Percentiles rank a stretch among this genome's conserved stretches.
Conservation (phyloP, 1,284 basidiomycete species). For the Flammula alnicola region DNA sequence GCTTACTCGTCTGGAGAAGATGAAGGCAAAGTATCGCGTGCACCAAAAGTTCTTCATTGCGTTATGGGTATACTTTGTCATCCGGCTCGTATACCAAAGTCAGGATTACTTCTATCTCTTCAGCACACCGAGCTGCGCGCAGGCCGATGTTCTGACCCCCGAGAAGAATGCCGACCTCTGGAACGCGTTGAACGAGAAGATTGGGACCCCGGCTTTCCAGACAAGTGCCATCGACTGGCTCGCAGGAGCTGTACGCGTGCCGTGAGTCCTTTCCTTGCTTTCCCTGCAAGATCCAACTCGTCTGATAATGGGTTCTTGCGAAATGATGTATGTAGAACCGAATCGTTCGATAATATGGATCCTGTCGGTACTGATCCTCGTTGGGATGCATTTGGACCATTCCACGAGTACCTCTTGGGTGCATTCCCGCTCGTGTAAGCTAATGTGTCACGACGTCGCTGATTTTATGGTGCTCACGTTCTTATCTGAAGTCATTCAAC, state of each 20-base stretch:
- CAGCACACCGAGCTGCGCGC: constrained; percentile 42
- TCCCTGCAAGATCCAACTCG: neutral
- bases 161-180: constrained; percentile 46
- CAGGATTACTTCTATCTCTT: neutral
- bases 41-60: constrained; percentile 1
- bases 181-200: constrained; percentile 42
- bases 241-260: constrained; percentile 52
- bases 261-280: constrained; percentile 41
- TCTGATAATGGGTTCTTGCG: neutral
- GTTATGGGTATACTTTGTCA: constrained; percentile 4
- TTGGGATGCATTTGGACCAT: constrained; percentile 53
- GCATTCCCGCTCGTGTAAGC: constrained; percentile 56
- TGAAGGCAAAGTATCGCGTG: neutral
- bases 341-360: constrained; percentile 53
- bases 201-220: constrained; percentile 50
- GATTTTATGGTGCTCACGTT: too few species aligned
- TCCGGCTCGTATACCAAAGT: neutral
- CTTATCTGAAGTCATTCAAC: constrained; percentile 48
- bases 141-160: constrained; percentile 48
- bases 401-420: constrained; percentile 51
- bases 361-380: constrained; percentile 52
- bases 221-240: constrained; percentile 55
- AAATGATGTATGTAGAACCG: constrained; percentile 41
- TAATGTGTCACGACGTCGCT: too few species aligned
- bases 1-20: neutral